Conservation (phyloP, 768 basidiomycete genomes). For the Serendipita vermifera region DNA sequence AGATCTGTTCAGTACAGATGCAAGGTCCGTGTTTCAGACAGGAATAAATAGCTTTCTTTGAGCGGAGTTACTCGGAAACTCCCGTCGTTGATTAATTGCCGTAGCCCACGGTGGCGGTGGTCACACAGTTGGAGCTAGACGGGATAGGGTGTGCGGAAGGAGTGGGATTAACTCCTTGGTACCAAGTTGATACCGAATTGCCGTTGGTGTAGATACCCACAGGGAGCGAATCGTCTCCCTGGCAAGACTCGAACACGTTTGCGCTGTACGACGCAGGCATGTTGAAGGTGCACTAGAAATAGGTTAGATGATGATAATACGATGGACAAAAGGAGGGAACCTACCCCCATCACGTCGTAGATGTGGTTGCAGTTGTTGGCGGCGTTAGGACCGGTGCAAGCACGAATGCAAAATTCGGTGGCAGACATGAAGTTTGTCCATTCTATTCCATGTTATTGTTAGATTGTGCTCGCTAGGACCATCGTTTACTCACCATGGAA, state of each 20-base stretch:
- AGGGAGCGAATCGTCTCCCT: slow-evolving; percentile 28
- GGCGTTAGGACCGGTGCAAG: slow-evolving; percentile 24
- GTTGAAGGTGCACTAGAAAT: background rate
- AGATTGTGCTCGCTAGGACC: no score
- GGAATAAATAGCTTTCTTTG: no score
- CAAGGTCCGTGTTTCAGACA: no score
- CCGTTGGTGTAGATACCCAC: slow-evolving; percentile 29
- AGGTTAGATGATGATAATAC: background rate
- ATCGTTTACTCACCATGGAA: no score
- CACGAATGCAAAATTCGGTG: slow-evolving; percentile 33
- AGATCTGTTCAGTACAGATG: no score
- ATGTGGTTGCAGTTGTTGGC: slow-evolving; percentile 30
- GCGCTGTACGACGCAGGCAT: slow-evolving; percentile 25
- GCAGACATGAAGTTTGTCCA: slow-evolving; percentile 34
- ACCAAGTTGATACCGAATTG: slow-evolving; percentile 30
- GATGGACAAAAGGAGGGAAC: slow-evolving; percentile 9
- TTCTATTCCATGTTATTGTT: slow-evolving; percentile 31
- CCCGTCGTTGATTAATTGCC: no score
- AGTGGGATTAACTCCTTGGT: slow-evolving; percentile 28
- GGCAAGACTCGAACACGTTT: slow-evolving; percentile 30
- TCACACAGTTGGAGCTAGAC: slow-evolving; percentile 46
- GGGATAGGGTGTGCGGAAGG: slow-evolving; percentile 35
- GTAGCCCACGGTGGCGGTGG: slow-evolving; percentile 40
- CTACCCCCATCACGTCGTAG: slow-evolving; percentile 17
- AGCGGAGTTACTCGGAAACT: no score